These are phyloP conservation scores for Paxillus involutus DNA, from an alignment of 768 basidiomycete genomes.

Conservation along the genomic window DNA sequence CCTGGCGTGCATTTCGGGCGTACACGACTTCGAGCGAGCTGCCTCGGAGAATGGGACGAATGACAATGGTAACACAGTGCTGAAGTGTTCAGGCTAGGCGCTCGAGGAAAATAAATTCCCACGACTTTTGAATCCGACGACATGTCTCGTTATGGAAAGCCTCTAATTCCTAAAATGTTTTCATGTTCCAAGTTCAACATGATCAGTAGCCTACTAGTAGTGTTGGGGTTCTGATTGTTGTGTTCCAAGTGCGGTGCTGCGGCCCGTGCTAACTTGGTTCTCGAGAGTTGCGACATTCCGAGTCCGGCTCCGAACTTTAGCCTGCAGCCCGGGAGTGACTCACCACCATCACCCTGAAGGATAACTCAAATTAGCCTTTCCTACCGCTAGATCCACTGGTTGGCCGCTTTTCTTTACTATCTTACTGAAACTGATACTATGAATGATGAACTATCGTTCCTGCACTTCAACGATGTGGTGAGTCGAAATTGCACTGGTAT, in stretches of 20 bases:
- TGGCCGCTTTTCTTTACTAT: neutral
- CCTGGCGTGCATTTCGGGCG: neutral
- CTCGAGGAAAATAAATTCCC: slow-evolving; percentile 4
- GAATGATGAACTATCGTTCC: slow-evolving; percentile 3
- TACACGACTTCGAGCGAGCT: slow-evolving; percentile 1
- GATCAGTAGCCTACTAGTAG: neutral
- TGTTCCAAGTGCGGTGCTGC: too few species aligned
- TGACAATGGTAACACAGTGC: neutral
- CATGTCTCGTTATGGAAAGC: slow-evolving; percentile 20
- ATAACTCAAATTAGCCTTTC: too few species aligned
- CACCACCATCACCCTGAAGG: too few species aligned
- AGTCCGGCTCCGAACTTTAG: neutral
- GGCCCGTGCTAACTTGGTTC: too few species aligned
- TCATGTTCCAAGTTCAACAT: neutral
- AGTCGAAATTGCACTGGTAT: neutral
- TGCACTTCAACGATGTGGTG: slow-evolving; percentile 11
- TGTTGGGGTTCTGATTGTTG: too few species aligned
- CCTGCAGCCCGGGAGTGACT: too few species aligned
- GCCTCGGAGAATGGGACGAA: neutral
- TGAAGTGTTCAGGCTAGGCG: too few species aligned
- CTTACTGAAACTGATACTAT: neutral
- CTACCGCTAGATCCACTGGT: too few species aligned
- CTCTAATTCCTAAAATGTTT: slow-evolving; percentile 3
- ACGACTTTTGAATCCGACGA: slow-evolving; percentile 11
- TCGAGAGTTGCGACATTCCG: neutral